Base-by-base conservation (phyloP, 169 alveolate genomes). In the Plasmodium vivax region DNA sequence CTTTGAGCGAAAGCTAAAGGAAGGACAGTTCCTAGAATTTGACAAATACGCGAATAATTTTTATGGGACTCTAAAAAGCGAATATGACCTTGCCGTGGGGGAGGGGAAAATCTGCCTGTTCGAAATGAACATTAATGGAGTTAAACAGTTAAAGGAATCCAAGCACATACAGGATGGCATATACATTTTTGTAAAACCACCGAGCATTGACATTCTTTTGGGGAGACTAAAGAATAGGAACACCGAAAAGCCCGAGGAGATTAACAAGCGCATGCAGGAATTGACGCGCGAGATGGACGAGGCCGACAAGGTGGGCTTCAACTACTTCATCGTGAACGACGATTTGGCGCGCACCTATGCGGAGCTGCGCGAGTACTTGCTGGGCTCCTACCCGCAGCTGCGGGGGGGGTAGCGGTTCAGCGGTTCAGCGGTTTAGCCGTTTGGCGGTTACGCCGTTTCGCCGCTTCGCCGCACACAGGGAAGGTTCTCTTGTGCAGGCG, bases 41-140 rank as follows among this genome's bases (percentile, higher is more conserved):
- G 94, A 97, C 45, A 83, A 96, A 8, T 98, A 97, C 19, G 98
- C 97, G 77, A 97, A 96, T 41, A 97, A 96, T 82, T 94, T 95
- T 73, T 98, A 98, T 94, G 99, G 99, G 0, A 98, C 99, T 34
- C 93, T 96, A 34, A 71, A 77, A 34, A 75, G 94, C 62, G 98
- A 97, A 68, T 82, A 97, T 16, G 92, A 83, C 16, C 92, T 97
- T n/a, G 96, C 97, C 2, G 94, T 62, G 85, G 51, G 87, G n/a
- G 74, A 84, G 47, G 95, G 95, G 47, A 96, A 97, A 95, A 95
- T 98, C 43, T 98, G 98, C 43, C 32, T 98, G 16, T 83, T 98
- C 41, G 99, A 98, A 81, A 98, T 98, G 75, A 98, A 98, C 95
- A 97, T 98, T 0, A 93, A 97, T 87, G 99, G 99, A 23, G 98